A percentile compares a stretch with the other conserved stretches of the same genome.
These are phyloP conservation scores for Cryptosporidium felis DNA, from an alignment of 169 alveolate species.

Conservation along the genomic window DNA sequence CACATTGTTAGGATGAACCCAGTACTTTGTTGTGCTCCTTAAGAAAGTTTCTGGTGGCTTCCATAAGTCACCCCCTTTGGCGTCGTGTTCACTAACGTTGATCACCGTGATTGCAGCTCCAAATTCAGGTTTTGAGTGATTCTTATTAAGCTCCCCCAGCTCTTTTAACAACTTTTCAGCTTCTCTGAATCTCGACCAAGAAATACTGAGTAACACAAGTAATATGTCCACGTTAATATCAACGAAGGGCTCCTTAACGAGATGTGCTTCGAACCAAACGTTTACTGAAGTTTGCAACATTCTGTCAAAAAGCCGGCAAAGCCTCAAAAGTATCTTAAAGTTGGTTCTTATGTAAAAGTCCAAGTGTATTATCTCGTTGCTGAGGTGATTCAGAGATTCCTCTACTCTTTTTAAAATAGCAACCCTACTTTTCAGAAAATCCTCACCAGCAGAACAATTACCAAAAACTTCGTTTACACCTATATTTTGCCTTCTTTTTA, in stretches of 20 bases:
- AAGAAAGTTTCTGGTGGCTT: conserved; percentile 82
- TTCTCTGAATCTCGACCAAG: conserved; percentile 77
- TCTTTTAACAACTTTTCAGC: background rate
- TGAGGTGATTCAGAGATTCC: conserved; percentile 57
- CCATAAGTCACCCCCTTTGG: conserved; percentile 72
- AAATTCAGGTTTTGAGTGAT: background rate
- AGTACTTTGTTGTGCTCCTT: conserved; percentile 80
- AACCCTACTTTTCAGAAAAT: conserved; percentile 29
- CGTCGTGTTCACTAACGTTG: background rate
- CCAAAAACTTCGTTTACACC: background rate
- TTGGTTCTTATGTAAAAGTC: conserved; percentile 76
- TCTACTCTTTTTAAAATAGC: background rate
- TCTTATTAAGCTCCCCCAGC: background rate
- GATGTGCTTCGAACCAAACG: conserved; percentile 79
- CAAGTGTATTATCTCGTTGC: conserved; percentile 75
- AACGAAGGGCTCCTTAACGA: conserved; percentile 79
- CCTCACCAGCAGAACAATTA: background rate
- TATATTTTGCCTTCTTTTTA: background rate
- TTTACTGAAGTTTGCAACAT: conserved; percentile 74
- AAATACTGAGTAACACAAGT: conserved; percentile 75
- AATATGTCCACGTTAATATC: conserved; percentile 79
- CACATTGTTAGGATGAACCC: conserved; percentile 80
- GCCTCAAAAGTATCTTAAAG: conserved; percentile 72
- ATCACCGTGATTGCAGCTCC: background rate
- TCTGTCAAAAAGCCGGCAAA: conserved; percentile 74